Percentiles rank a stretch among this genome's conserved stretches.
These are phyloP conservation scores for Fusarium praegraminearum DNA, from an alignment of 2,329 filamentous ascomycete species.

Conservation along the genomic window DNA sequence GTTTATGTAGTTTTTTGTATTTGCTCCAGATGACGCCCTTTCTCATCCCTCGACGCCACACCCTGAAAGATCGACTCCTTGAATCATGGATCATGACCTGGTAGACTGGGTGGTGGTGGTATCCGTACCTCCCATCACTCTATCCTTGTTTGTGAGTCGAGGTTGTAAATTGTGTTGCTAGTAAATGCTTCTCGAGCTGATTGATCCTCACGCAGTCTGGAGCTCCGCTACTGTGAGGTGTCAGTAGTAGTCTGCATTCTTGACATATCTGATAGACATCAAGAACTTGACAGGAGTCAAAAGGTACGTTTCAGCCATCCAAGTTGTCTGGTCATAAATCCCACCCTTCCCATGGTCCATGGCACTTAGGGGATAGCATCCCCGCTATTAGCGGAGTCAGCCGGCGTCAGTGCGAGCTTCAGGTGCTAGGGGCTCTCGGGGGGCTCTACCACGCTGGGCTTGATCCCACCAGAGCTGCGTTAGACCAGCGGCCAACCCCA, in stretches of 20 bases:
- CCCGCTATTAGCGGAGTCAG: constrained; percentile 44
- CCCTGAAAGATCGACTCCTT: constrained; percentile 38
- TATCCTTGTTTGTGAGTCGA: constrained; percentile 35
- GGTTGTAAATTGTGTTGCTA: constrained; percentile 4
- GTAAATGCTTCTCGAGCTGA: constrained; percentile 11
- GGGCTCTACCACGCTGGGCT: constrained; percentile 31
- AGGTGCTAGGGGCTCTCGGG: constrained; percentile 37
- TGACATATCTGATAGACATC: not conserved
- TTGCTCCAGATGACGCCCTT: constrained; percentile 33
- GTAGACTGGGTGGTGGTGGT: constrained; percentile 31
- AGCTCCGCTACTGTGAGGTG: not conserved
- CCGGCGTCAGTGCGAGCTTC: constrained; percentile 44
- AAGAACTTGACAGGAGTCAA: constrained; percentile 12
- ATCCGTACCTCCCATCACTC: constrained; percentile 25
- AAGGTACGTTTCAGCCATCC: constrained; percentile 22
- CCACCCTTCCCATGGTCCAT: constrained; percentile 8
- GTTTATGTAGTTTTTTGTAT: constrained; percentile 22
- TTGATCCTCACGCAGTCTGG: not conserved
- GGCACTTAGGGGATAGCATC: constrained; percentile 36
- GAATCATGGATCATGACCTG: constrained; percentile 40
- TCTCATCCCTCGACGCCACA: constrained; percentile 39
- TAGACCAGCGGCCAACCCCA: constrained; percentile 44
- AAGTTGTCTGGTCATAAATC: constrained; percentile 32
- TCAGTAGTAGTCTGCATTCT: not conserved
- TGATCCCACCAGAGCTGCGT: constrained; percentile 37